phyloP scores from a whole-genome alignment of 164 flowering plant genomes.

The Nymphaea colorata region DNA sequence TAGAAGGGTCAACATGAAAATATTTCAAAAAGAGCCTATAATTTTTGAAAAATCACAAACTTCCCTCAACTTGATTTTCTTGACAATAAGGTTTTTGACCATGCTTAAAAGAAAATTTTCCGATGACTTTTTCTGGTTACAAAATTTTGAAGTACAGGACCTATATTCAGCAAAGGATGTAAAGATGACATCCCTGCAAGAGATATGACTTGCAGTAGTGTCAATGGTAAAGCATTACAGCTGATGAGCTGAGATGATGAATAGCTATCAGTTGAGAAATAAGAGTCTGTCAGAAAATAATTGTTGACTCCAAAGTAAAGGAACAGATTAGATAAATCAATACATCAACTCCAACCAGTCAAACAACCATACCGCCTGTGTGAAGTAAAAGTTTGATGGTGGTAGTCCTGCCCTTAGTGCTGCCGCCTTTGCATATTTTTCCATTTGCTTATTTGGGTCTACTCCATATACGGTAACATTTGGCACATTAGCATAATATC shows the following conservation, averaged over 20 bases:
- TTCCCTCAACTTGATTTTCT: too few relatives aligned
- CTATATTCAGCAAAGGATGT: neutral
- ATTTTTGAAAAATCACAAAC: too few relatives aligned
- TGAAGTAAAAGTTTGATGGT: conserved; percentile 32
- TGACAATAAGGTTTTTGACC: too few relatives aligned
- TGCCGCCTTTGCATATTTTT: conserved; percentile 66
- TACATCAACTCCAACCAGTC: neutral
- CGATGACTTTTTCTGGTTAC: too few relatives aligned
- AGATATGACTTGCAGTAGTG: neutral
- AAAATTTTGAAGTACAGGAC: too few relatives aligned
- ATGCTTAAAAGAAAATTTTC: too few relatives aligned
- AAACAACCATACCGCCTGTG: conserved; percentile 44
- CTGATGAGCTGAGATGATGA: neutral
- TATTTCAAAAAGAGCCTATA: too few relatives aligned
- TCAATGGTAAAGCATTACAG: neutral
- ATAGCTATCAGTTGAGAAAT: neutral
- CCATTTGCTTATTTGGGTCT: conserved; percentile 78
- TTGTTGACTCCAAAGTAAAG: too few relatives aligned
- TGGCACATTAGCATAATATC: conserved; percentile 46
- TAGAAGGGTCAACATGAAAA: too few relatives aligned
- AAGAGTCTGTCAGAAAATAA: too few relatives aligned
- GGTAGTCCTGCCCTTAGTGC: conserved; percentile 58
- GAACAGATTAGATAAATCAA: too few relatives aligned
- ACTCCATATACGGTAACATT: conserved; percentile 44
- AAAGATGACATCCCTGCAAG: neutral